Percentiles rank a stretch among this genome's conserved stretches.
phyloP scores from a whole-genome alignment of 1,139 yeast species.

The Williopsis jadinii region DNA sequence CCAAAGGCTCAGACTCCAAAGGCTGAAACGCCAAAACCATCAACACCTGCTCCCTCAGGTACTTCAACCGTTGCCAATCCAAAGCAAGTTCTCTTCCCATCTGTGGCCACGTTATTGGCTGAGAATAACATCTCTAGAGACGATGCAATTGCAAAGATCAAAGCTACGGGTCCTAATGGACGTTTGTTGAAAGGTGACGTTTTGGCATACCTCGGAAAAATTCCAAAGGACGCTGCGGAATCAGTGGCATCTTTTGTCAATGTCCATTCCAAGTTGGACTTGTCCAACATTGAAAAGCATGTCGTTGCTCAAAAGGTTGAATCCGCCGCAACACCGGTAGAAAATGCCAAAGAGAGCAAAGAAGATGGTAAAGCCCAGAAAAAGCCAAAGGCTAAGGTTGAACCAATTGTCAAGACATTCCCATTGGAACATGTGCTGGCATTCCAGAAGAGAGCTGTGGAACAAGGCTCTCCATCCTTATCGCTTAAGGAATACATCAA shows the following conservation, averaged over 20 bases:
- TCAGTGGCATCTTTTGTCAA: slow-evolving; percentile 51
- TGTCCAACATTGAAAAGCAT: slow-evolving; percentile 57
- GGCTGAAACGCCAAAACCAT: slow-evolving; percentile 9
- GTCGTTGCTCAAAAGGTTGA: slow-evolving; percentile 16
- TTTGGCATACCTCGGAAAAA: slow-evolving; percentile 71
- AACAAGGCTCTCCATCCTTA: slow-evolving; percentile 24
- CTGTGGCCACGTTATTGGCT: slow-evolving; percentile 64
- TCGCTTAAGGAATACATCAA: slow-evolving; percentile 26
- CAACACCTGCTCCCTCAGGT: slow-evolving; percentile 9
- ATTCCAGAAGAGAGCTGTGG: slow-evolving; percentile 12
- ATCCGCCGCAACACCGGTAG: slow-evolving; percentile 10
- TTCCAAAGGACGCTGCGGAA: slow-evolving; percentile 46
- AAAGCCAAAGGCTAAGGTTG: slow-evolving; percentile 28
- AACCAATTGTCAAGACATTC: slow-evolving; percentile 24
- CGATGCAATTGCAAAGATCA: slow-evolving; percentile 65
- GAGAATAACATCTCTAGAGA: slow-evolving; percentile 54
- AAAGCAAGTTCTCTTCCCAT: slow-evolving; percentile 65
- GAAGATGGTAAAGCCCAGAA: slow-evolving; percentile 3
- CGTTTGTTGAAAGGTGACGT: slow-evolving; percentile 88
- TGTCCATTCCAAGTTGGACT: slow-evolving; percentile 61
- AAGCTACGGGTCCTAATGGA: slow-evolving; percentile 87
- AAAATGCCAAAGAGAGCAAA: slow-evolving; percentile 15
- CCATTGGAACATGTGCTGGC: slow-evolving; percentile 16
- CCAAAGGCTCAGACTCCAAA: slow-evolving; percentile 8
- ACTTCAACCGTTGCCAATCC: slow-evolving; percentile 41